Conservation (phyloP, 2,329 filamentous ascomycete genomes). For the Fusarium kyushuense region DNA sequence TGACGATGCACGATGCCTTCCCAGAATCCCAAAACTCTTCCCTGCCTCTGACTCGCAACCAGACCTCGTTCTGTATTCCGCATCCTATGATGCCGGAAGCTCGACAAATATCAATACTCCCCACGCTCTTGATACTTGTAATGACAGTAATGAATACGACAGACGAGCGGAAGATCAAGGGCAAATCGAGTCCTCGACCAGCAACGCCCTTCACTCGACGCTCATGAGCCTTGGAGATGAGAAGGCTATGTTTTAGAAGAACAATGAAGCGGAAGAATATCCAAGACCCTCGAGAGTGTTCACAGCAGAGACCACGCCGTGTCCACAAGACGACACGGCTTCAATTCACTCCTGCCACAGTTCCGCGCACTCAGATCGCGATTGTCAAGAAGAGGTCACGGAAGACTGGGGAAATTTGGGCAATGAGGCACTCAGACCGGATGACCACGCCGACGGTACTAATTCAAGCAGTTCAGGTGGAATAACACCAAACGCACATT, state of each 20-base stretch:
- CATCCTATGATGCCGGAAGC: not conserved
- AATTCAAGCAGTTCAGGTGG: not conserved
- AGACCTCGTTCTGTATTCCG: constrained; percentile 30
- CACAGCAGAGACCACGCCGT: not conserved
- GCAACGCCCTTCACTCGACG: constrained; percentile 16
- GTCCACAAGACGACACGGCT: not conserved
- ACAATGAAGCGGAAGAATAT: not conserved
- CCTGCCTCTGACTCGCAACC: constrained; percentile 11
- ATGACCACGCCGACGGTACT: not conserved
- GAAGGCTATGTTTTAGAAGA: constrained; percentile 33
- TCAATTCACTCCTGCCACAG: not conserved
- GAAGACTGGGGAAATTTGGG: not conserved
- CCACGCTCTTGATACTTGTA: not conserved
- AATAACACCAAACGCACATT: not conserved
- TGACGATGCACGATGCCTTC: constrained; percentile 32
- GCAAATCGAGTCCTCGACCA: not conserved
- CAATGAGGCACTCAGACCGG: not conserved
- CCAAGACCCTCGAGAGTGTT: constrained; percentile 18
- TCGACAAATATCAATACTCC: not conserved
- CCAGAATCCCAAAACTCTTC: constrained; percentile 37
- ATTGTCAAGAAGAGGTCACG: not conserved
- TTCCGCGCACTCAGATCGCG: not conserved
- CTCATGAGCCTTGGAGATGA: constrained; percentile 24
- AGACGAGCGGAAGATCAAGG: not conserved
- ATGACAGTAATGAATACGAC: not conserved